Conservation (phyloP, 1,139 yeast genomes). For the Debaryomyces coudertii region DNA sequence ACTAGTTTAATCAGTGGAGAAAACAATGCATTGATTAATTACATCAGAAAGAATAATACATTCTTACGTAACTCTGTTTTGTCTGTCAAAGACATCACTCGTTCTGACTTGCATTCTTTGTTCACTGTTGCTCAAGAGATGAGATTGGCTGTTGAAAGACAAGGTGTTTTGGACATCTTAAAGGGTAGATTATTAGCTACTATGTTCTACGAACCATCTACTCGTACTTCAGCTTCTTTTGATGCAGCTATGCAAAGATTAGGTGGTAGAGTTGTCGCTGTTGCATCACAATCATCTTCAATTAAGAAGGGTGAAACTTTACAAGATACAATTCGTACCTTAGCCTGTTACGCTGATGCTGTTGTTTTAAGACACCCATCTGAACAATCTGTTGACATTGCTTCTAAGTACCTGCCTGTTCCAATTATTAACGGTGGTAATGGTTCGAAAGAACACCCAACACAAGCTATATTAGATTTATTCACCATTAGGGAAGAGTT, state of each 20-base stretch:
- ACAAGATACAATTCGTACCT: slow-evolving; percentile 93
- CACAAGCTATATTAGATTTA: slow-evolving; percentile 95
- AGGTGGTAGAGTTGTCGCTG: slow-evolving; percentile 95
- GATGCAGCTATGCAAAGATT: slow-evolving; percentile 99
- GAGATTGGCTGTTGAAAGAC: slow-evolving; percentile 96
- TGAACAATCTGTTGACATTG: slow-evolving; percentile 88
- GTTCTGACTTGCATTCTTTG: slow-evolving; percentile 87
- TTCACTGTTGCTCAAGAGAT: slow-evolving; percentile 98
- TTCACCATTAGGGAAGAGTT: slow-evolving; percentile 98
- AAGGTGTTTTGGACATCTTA: slow-evolving; percentile 88
- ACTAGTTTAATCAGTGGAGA: slow-evolving; percentile 63
- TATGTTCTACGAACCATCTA: slow-evolving; percentile 97
- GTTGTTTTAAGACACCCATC: slow-evolving; percentile 96
- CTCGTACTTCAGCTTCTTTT: slow-evolving; percentile 94
- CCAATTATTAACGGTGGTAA: slow-evolving; percentile 98
- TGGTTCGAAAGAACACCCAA: slow-evolving; percentile 97
- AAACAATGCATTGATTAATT: slow-evolving; percentile 73
- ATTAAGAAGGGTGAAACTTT: slow-evolving; percentile 98
- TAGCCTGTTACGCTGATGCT: slow-evolving; percentile 96
- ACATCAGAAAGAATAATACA: slow-evolving; percentile 81
- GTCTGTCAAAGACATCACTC: slow-evolving; percentile 83
- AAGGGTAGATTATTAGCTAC: slow-evolving; percentile 92
- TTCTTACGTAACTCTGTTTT: slow-evolving; percentile 86
- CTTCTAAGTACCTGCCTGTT: slow-evolving; percentile 95
- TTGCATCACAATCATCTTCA: slow-evolving; percentile 82